A percentile compares a stretch with the other conserved stretches of the same genome.
Conservation (phyloP, 2,329 filamentous ascomycete genomes). For the Pseudovirgaria hyperparasitica region DNA sequence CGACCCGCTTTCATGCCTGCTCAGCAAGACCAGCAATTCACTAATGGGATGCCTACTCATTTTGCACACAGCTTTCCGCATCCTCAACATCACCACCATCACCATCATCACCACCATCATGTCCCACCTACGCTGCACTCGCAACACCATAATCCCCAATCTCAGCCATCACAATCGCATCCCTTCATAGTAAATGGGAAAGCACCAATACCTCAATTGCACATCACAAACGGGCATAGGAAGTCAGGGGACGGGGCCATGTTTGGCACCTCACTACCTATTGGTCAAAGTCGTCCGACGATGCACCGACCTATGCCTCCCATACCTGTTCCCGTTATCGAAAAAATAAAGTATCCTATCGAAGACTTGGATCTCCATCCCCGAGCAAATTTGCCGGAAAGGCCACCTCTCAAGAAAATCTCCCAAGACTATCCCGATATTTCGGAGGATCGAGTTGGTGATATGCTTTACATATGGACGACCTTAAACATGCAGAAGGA, state of each 20-base stretch:
- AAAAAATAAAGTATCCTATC: slow-evolving; percentile 82
- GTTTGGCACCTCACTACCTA: slow-evolving; percentile 13
- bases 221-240: slow-evolving; percentile 11
- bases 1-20: too few species aligned
- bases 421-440: slow-evolving; percentile 44
- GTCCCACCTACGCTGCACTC: too few species aligned
- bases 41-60: background rate
- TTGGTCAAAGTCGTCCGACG: slow-evolving; percentile 24
- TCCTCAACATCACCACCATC: too few species aligned
- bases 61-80: too few species aligned
- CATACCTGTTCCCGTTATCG: slow-evolving; percentile 35
- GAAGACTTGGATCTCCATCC: slow-evolving; percentile 79
- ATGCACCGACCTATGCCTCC: slow-evolving; percentile 45
- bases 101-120: slow-evolving; percentile 2
- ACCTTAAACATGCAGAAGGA: slow-evolving; percentile 97
- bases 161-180: too few species aligned
- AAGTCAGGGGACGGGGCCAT: slow-evolving; percentile 9
- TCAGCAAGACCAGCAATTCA: too few species aligned
- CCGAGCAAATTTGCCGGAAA: slow-evolving; percentile 46
- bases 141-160: too few species aligned
- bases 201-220: slow-evolving; percentile 10
- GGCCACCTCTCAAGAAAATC: slow-evolving; percentile 68
- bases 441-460: slow-evolving; percentile 58
- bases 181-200: too few species aligned
- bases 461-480: slow-evolving; percentile 84